Evolutionary conservation across 768 basidiomycete species (phyloP).

Genomic region (Kwoniella sp.): DNA sequence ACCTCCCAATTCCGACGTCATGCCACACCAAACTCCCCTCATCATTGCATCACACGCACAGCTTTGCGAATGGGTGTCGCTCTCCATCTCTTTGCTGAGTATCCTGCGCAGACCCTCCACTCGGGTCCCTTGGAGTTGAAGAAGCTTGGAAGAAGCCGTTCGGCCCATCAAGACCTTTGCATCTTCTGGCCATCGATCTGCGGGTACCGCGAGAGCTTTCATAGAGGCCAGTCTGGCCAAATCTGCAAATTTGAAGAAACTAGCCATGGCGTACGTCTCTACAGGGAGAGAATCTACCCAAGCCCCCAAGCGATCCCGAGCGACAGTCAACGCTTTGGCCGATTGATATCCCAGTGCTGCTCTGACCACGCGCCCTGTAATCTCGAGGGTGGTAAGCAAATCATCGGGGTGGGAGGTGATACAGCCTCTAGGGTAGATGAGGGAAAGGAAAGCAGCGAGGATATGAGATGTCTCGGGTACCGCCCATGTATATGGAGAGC

Average conservation of each 20-base stretch:
- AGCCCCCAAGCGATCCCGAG: conserved; percentile 29
- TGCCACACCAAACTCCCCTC: conserved; percentile 25
- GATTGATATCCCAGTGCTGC: conserved; percentile 50
- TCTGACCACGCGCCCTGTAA: conserved; percentile 38
- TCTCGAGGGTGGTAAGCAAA: conserved; percentile 25
- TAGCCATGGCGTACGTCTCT: conserved; percentile 39
- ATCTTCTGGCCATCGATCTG: conserved; percentile 29
- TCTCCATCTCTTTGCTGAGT: conserved; percentile 8
- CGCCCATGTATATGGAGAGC: conserved; percentile 42
- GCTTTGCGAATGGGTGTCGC: conserved; percentile 7
- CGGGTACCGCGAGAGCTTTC: conserved; percentile 23
- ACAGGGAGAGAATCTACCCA: conserved; percentile 27
- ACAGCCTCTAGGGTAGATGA: conserved; percentile 43
- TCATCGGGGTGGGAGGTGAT: conserved; percentile 14
- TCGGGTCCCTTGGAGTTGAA: conserved; percentile 20
- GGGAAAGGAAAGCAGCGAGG: conserved; percentile 43
- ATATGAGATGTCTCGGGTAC: conserved; percentile 44
- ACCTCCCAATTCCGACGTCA: conserved; percentile 10
- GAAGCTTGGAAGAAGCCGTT: conserved; percentile 12
- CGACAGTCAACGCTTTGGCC: conserved; percentile 30
- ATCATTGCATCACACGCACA: conserved; percentile 21
- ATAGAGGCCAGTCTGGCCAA: conserved; percentile 35
- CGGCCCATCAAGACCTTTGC: conserved; percentile 34
- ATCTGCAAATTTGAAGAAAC: conserved; percentile 48
- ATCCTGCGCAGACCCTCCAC: conserved; percentile 32